Conservation (phyloP, 495 filamentous ascomycete genomes). For the Endocarpon pusillum region DNA sequence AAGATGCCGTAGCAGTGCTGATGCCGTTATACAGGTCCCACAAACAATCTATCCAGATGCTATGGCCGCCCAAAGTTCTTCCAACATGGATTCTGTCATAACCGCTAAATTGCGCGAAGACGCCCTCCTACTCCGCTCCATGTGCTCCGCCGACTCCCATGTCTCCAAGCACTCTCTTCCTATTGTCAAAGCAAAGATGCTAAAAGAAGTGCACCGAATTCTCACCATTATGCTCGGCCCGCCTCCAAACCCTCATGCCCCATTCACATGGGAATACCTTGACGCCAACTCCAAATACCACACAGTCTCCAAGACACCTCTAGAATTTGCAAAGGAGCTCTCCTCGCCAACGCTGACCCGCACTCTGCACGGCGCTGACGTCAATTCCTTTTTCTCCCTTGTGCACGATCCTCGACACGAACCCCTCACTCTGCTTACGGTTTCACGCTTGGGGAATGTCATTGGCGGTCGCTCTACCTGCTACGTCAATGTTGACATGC, state of each 20-base stretch:
- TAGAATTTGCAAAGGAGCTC: slow-evolving; percentile 46
- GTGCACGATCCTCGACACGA: slow-evolving; percentile 71
- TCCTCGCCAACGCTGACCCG: slow-evolving; percentile 20
- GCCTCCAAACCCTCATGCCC: slow-evolving; percentile 44
- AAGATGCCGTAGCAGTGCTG: too few relatives aligned
- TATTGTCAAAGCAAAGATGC: slow-evolving; percentile 46
- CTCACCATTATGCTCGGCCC: slow-evolving; percentile 65
- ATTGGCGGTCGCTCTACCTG: slow-evolving; percentile 49
- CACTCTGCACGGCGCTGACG: slow-evolving; percentile 29
- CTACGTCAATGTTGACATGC: slow-evolving; percentile 70
- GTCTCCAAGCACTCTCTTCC: slow-evolving; percentile 22
- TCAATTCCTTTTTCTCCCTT: slow-evolving; percentile 52
- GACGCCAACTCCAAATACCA: slow-evolving; percentile 46
- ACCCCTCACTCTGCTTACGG: slow-evolving; percentile 51
- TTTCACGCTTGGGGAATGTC: slow-evolving; percentile 64
- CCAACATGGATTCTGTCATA: slow-evolving; percentile 53
- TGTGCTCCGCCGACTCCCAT: slow-evolving; percentile 18
- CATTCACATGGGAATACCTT: slow-evolving; percentile 62
- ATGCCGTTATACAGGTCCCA: too few relatives aligned
- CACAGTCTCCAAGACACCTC: slow-evolving; percentile 42
- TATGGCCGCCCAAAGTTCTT: slow-evolving; percentile 54
- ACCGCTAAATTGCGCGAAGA: slow-evolving; percentile 79
- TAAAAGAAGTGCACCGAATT: slow-evolving; percentile 60
- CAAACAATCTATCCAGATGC: slow-evolving; percentile 65
- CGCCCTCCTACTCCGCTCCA: slow-evolving; percentile 42